Conservation (phyloP, 306 rosid species). For the Lathyrus aphaca region DNA sequence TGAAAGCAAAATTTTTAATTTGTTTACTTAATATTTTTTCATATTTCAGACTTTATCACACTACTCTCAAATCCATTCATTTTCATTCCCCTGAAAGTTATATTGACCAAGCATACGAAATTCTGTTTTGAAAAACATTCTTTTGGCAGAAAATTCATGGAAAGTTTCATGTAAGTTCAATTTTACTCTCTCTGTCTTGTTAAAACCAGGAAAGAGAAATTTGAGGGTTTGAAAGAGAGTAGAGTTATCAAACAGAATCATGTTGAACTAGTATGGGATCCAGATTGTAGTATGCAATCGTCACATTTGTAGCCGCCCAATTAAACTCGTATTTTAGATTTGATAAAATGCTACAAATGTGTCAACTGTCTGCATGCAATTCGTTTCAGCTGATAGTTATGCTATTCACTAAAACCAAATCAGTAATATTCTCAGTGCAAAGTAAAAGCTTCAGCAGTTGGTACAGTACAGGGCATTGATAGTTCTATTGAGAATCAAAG, state of each 20-base stretch:
- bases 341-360: not conserved
- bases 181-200: not conserved
- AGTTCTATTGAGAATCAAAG: conserved; percentile 39
- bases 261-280: not conserved
- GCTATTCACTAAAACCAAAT: not conserved
- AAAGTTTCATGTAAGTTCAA: not conserved
- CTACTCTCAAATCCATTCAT: not conserved
- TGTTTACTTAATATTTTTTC: not conserved
- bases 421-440: conserved; percentile 1
- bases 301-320: not conserved
- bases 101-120: not conserved
- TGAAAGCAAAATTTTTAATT: not conserved
- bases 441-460: conserved; percentile 13
- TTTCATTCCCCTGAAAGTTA: not conserved
- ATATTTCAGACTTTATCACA: not conserved
- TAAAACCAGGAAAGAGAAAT: not conserved
- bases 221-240: not conserved
- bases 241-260: not conserved
- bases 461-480: not conserved
- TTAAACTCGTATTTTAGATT: not conserved
- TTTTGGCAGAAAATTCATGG: no score
- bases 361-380: not conserved
- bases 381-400: not conserved
- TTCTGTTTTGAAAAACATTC: no score
- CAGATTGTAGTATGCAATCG: no score